Conservation (phyloP, 768 basidiomycete species). For the Lactarius deliciosus region DNA sequence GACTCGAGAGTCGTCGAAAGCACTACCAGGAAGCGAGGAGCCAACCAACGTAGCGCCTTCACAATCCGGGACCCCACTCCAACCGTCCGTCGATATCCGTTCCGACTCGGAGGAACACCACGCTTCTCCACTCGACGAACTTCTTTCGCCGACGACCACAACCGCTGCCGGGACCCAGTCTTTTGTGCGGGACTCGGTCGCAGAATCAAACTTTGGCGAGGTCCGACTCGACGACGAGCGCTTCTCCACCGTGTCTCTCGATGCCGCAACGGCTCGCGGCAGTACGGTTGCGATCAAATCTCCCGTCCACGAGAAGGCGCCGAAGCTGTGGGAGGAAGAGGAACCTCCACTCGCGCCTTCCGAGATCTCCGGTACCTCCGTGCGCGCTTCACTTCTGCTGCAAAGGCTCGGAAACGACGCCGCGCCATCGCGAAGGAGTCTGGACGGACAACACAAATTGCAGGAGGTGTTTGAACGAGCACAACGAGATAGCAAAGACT, state of each 20-base stretch:
- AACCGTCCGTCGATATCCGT: neutral
- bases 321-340: constrained; percentile 29
- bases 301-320: constrained; percentile 32
- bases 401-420: constrained; percentile 50
- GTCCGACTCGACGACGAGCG: constrained; percentile 63
- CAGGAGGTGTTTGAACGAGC: constrained; percentile 75
- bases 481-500: constrained; percentile 50
- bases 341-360: constrained; percentile 52
- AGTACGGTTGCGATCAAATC: constrained; percentile 34
- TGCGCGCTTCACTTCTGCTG: constrained; percentile 54
- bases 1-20: neutral
- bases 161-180: constrained; percentile 26
- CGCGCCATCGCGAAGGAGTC: constrained; percentile 44
- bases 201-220: constrained; percentile 44
- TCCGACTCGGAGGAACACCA: constrained; percentile 4
- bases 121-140: constrained; percentile 31
- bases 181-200: constrained; percentile 24
- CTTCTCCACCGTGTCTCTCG: constrained; percentile 53
- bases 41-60: neutral
- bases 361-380: constrained; percentile 53
- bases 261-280: constrained; percentile 32
- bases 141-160: constrained; percentile 36
- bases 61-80: neutral
- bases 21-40: neutral
- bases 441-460: constrained; percentile 67